Evolutionary conservation across 2,329 filamentous ascomycete species (phyloP).

Genomic region (Cryoendolithus antarcticus): DNA sequence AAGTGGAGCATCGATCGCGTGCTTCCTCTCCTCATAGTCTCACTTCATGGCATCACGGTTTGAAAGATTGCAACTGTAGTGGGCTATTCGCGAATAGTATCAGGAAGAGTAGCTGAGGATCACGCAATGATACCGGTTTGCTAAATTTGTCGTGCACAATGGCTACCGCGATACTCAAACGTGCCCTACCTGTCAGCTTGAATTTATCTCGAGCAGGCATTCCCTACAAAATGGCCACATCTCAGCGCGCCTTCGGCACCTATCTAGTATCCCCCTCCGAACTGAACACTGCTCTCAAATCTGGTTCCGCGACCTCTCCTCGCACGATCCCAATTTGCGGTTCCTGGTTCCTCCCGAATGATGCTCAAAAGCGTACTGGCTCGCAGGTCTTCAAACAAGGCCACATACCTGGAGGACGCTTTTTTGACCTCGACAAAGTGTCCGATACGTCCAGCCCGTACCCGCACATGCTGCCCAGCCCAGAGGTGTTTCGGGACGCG

Average conservation of each 20-base stretch:
- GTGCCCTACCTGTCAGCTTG: no score
- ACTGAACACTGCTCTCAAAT: slow-evolving; percentile 67
- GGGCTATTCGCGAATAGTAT: no score
- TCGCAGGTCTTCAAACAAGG: slow-evolving; percentile 67
- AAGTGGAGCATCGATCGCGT: no score
- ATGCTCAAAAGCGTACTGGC: slow-evolving; percentile 59
- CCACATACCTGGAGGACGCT: slow-evolving; percentile 79
- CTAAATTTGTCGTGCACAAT: no score
- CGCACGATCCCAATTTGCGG: slow-evolving; percentile 83
- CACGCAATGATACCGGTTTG: no score
- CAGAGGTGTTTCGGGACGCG: slow-evolving; percentile 68
- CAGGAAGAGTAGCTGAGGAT: no score
- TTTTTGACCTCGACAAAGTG: slow-evolving; percentile 91
- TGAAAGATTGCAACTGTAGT: no score
- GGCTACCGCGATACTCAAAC: no score
- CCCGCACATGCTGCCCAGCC: slow-evolving; percentile 86
- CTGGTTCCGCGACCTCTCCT: slow-evolving; percentile 70
- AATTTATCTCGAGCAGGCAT: no score
- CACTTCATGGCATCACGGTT: no score
- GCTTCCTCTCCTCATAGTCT: no score
- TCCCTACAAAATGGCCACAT: slow-evolving; percentile 24
- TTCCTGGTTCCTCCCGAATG: slow-evolving; percentile 93
- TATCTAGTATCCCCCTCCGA: slow-evolving; percentile 81
- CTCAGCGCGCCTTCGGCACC: slow-evolving; percentile 46
- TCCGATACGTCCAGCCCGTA: slow-evolving; percentile 81